Conservation (phyloP, 164 flowering plant species). For the Saururus chinensis region DNA sequence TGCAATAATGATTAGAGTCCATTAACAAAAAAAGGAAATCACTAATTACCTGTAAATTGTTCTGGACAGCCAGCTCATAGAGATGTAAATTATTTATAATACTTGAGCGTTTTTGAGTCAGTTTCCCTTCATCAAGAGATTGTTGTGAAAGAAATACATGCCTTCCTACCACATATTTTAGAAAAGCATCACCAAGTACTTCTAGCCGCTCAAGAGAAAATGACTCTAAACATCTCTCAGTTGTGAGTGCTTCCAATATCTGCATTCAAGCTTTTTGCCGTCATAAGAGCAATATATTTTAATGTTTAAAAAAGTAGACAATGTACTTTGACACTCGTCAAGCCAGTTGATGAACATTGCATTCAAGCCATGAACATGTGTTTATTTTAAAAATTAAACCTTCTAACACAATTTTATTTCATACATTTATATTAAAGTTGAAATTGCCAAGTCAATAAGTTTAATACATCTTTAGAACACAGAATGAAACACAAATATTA, state of each 20-base stretch:
- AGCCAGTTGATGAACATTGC: not conserved
- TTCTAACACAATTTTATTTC: too few relatives aligned
- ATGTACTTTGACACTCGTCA: not conserved
- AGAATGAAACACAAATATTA: too few relatives aligned
- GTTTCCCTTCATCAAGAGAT: constrained; percentile 70
- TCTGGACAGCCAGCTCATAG: constrained; percentile 45
- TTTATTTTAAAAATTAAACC: too few relatives aligned
- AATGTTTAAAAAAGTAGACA: not conserved
- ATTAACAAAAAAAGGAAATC: too few relatives aligned
- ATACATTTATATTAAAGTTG: too few relatives aligned
- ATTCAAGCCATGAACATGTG: too few relatives aligned
- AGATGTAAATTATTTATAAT: constrained; percentile 63
- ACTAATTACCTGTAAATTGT: constrained; percentile 57
- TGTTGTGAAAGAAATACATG: constrained; percentile 62
- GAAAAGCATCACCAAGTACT: constrained; percentile 93
- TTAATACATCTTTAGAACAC: too few relatives aligned
- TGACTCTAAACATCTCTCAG: constrained; percentile 79
- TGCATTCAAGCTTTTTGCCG: constrained; percentile 13
- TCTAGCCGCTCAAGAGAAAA: constrained; percentile 96
- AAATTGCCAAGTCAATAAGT: too few relatives aligned
- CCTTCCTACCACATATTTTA: constrained; percentile 82
- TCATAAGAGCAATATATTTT: not conserved
- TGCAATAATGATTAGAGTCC: too few relatives aligned
- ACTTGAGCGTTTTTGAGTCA: constrained; percentile 72
- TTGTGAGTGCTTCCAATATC: constrained; percentile 93